phyloP scores from a whole-genome alignment of 2,329 filamentous ascomycete genomes.

The Calonectria montana region DNA sequence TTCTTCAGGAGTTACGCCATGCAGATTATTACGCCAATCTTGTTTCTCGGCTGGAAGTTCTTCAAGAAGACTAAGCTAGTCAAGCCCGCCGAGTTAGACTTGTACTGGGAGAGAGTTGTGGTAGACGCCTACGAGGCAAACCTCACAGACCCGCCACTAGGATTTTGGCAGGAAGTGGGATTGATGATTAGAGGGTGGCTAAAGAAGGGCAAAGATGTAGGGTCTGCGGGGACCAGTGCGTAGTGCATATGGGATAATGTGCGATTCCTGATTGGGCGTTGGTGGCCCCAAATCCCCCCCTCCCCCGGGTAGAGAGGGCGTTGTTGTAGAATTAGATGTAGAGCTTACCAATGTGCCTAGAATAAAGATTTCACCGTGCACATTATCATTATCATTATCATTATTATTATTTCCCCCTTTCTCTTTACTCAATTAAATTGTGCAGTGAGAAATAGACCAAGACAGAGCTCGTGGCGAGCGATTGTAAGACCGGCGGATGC shows the following conservation, averaged over 20 bases:
- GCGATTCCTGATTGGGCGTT: neutral
- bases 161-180: slow-evolving; percentile 66
- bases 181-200: neutral
- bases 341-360: neutral
- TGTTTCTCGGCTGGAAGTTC: slow-evolving; percentile 26
- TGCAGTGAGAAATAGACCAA: no score
- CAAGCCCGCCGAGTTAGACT: slow-evolving; percentile 18
- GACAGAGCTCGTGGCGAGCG: neutral
- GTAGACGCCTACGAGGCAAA: slow-evolving; percentile 38
- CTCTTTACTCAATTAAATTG: neutral
- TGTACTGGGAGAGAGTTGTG: slow-evolving; percentile 24
- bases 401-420: neutral
- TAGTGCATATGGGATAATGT: neutral
- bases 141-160: slow-evolving; percentile 59
- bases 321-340: neutral
- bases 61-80: slow-evolving; percentile 16
- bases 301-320: neutral
- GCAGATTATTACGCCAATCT: slow-evolving; percentile 33
- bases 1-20: slow-evolving; percentile 66
- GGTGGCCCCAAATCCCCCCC: no score
- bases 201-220: neutral
- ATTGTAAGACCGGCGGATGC: neutral
- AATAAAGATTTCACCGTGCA: neutral
- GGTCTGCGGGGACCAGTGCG: neutral
- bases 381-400: no score